A percentile compares a stretch with the other conserved stretches of the same genome.
Conservation (phyloP, 768 basidiomycete genomes). For the Podaxis carcinomalis region DNA sequence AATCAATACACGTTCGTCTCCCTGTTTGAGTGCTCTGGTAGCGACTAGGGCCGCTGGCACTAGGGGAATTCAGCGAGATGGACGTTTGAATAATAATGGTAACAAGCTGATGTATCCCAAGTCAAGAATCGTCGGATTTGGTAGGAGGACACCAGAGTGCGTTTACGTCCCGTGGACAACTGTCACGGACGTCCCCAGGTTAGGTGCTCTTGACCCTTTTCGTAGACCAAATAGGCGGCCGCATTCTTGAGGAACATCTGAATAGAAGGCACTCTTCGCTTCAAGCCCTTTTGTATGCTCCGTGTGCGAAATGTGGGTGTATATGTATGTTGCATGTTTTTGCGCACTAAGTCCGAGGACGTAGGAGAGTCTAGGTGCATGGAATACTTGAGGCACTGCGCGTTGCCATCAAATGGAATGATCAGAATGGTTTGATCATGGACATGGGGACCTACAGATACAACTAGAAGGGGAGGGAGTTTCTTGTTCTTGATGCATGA, state of each 20-base stretch:
- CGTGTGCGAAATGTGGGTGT: background rate
- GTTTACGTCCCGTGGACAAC: background rate
- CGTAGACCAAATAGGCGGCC: background rate
- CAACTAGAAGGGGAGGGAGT: background rate
- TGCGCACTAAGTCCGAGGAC: background rate
- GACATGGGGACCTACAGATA: background rate
- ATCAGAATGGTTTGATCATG: background rate
- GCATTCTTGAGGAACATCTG: background rate
- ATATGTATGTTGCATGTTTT: background rate
- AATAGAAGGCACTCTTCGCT: background rate
- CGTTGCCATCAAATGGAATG: background rate
- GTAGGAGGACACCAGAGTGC: background rate
- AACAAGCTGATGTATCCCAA: background rate
- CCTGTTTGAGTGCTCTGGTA: background rate
- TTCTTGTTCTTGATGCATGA: background rate
- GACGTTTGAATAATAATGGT: background rate
- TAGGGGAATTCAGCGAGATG: background rate
- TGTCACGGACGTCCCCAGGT: background rate
- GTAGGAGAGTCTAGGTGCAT: background rate
- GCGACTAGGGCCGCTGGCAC: background rate
- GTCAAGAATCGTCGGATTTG: background rate
- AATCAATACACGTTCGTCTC: background rate
- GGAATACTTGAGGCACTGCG: background rate
- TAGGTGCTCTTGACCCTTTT: background rate
- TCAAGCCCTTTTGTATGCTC: background rate